Base-by-base conservation (phyloP, 2,329 filamentous ascomycete genomes). In the Nemania diffusa region DNA sequence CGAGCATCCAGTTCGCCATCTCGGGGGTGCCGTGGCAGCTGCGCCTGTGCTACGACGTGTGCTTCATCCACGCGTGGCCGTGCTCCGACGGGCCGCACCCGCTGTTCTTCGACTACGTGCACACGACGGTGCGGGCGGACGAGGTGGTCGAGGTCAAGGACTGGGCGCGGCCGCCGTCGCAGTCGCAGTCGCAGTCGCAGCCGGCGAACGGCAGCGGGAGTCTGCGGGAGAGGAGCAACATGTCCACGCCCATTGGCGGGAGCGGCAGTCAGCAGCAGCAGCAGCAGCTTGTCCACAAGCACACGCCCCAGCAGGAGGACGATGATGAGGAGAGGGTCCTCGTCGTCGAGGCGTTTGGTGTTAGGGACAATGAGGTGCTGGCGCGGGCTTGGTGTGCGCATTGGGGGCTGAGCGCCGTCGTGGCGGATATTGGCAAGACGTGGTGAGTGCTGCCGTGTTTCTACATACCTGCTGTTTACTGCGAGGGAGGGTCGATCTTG, bases 311-410 rank as follows among this genome's bases (percentile, higher is more conserved):
- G 29, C 64, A 72, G 37, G 79, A 82, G 15, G 80, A 83, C 15
- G 80, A 84, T 20, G 87, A 90, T 62, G 81, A 87, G 27, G 90
- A 91, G 71, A 86, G 87, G 72, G 90, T 94, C 3, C 81, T 94
- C 8, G 89, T 91, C 4, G 84, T 93, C 15, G 90, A 93, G 79
- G 90, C 91, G 0, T 89, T 92, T 76, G 91, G 91, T 0, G 90
- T 91, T 24, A 83, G 83, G 56, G 91, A 93, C 77, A 93, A 93
- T 71, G 91, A 93, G 78, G 91, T 93, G 3, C 84, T 94, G 73
- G 91, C 90, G 0, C 82, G 91, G 69, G 91, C 91, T 6, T 94
- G 91, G 91, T 93, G 91, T 76, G 87, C 90, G 62, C 90, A 92
- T 73, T 92, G 90, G 87, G 91, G 91, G 2, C 79, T 92, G 73